phyloP scores from a whole-genome alignment of 1,284 basidiomycete genomes.

The Prillingera fragicola region DNA sequence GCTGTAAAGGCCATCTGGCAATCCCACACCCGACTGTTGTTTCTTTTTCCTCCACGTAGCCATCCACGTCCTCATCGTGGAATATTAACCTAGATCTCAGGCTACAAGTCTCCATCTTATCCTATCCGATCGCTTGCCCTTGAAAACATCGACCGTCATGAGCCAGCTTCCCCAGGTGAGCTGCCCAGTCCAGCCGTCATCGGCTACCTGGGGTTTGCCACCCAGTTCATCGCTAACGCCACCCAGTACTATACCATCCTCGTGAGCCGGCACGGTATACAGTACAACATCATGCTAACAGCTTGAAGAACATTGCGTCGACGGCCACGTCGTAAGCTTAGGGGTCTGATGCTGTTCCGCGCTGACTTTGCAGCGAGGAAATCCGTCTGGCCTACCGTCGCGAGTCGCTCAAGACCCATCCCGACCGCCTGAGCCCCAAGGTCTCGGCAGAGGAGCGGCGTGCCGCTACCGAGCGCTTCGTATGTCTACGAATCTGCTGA shows the following conservation, averaged over 20 bases:
- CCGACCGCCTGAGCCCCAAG: slow-evolving; percentile 70
- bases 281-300: not conserved
- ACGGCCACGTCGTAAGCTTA: slow-evolving; percentile 36
- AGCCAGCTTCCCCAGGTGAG: slow-evolving; percentile 17
- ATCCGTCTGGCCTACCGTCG: slow-evolving; percentile 47
- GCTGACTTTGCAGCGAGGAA: slow-evolving; percentile 32
- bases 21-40: too few species aligned
- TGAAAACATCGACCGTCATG: not conserved
- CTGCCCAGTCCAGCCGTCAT: too few species aligned
- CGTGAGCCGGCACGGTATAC: too few species aligned
- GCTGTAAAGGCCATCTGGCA: too few species aligned
- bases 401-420: slow-evolving; percentile 65
- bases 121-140: not conserved
- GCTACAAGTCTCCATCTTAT: too few species aligned
- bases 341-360: not conserved
- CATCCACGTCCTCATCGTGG: too few species aligned
- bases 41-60: too few species aligned
- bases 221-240: not conserved
- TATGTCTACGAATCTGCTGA: slow-evolving; percentile 31
- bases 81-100: too few species aligned
- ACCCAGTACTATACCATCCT: slow-evolving; percentile 43
- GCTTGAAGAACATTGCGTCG: slow-evolving; percentile 34
- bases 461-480: slow-evolving; percentile 70
- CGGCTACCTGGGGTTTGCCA: not conserved
- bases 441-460: slow-evolving; percentile 66